These are phyloP conservation scores for Pyrenochaeta sp. DNA, from an alignment of 2,329 filamentous ascomycete species.

Conservation along the genomic window DNA sequence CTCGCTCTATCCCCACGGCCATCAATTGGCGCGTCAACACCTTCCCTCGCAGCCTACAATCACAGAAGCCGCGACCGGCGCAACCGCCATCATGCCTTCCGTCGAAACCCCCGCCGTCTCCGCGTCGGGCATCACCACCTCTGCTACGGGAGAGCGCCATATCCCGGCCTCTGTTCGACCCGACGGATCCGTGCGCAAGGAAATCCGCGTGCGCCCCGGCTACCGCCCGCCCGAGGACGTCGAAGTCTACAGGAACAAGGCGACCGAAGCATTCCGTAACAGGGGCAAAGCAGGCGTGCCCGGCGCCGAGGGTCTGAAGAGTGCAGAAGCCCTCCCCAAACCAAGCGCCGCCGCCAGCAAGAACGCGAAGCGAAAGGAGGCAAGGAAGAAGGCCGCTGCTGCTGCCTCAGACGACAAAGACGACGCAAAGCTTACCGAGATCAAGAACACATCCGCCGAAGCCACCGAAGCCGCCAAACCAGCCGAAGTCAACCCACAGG, in stretches of 20 bases:
- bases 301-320: slow-evolving; percentile 68
- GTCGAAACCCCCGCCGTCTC: slow-evolving; percentile 42
- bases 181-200: slow-evolving; percentile 90
- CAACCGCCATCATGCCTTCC: slow-evolving; percentile 36
- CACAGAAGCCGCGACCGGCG: not conserved
- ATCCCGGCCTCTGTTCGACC: slow-evolving; percentile 87
- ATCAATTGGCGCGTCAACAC: slow-evolving; percentile 4
- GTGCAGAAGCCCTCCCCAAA: slow-evolving; percentile 55
- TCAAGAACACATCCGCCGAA: slow-evolving; percentile 27
- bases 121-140: slow-evolving; percentile 70
- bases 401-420: slow-evolving; percentile 56
- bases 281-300: slow-evolving; percentile 74
- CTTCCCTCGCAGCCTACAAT: slow-evolving; percentile 3
- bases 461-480: slow-evolving; percentile 29
- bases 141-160: slow-evolving; percentile 78
- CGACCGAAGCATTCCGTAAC: slow-evolving; percentile 83
- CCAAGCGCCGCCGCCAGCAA: slow-evolving; percentile 70
- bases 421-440: slow-evolving; percentile 51
- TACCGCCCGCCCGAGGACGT: slow-evolving; percentile 96
- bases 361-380: slow-evolving; percentile 81
- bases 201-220: slow-evolving; percentile 91
- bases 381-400: slow-evolving; percentile 63
- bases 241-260: slow-evolving; percentile 93
- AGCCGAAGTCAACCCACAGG: slow-evolving; percentile 66
- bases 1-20: too few species aligned